Percentiles rank a stretch among this genome's conserved stretches.
Conservation (phyloP, 257 asterid species). For the Capsicum chinense region DNA sequence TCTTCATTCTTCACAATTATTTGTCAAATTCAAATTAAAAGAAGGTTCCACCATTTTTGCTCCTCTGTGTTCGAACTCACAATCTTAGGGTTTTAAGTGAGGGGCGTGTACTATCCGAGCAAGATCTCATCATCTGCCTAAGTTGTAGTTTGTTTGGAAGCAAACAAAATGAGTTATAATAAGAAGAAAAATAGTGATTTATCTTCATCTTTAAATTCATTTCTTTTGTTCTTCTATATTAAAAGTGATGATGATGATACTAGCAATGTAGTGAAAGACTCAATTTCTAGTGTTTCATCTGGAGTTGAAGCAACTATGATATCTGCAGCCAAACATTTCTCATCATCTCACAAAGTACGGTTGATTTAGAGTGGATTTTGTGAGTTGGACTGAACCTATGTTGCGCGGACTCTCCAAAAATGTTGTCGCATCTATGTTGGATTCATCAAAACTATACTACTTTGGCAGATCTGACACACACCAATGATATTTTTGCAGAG, state of each 20-base stretch:
- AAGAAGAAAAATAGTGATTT: not conserved
- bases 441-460: too few relatives aligned
- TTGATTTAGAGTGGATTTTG: not conserved
- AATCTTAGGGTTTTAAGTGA: too few relatives aligned
- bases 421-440: too few relatives aligned
- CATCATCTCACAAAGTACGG: not conserved
- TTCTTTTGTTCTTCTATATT: not conserved
- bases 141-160: not conserved
- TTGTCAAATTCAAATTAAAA: too few relatives aligned
- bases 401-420: too few relatives aligned
- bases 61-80: too few relatives aligned
- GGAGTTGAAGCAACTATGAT: slow-evolving; percentile 3
- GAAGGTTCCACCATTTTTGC: too few relatives aligned
- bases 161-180: not conserved
- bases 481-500: too few relatives aligned
- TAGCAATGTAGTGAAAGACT: not conserved
- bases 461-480: too few relatives aligned
- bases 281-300: not conserved
- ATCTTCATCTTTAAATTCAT: not conserved
- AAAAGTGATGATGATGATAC: not conserved
- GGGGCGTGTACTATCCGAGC: too few relatives aligned
- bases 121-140: too few relatives aligned
- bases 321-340: slow-evolving; percentile 12
- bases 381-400: not conserved
- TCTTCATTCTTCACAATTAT: too few relatives aligned